Evolutionary conservation across 805 yeast genomes (phyloP), one percentile per base, ranked within the genome.

Genomic region (Clavispora carvajalis): DNA sequence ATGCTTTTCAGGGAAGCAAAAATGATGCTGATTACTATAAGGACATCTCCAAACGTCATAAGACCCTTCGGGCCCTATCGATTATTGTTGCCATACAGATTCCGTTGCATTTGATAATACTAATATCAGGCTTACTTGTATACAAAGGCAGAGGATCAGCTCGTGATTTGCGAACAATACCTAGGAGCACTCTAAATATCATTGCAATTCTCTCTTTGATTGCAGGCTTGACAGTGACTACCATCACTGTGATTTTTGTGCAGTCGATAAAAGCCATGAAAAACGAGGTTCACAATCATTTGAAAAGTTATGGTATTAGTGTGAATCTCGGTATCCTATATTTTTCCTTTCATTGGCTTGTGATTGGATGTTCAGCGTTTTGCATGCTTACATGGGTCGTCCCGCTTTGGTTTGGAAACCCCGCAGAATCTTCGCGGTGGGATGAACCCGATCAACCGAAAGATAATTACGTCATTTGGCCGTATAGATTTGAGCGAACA

Each of bases 371-470:
- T 10, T 10, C 62, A 4, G 46, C 63, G 1, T 52, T 65, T 35
- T 43, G 58, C 13, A 59, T 59, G 61, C 33, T 61, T 13, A 45
- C 63, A 7, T 67, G 73, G 73, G 53, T 49, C 5, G 40, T 65
- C 7, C 73, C 73, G 1, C 29, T 45, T 41, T 47, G 85, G 84
- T 79, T 82, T 60, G 73, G 76, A 7, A 71, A 75, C 37, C 77
- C 79, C 4, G 53, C 56, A 1, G 57, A 44, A 4, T 4, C 13
- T 11, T 26, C 13, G 5, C 34, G 33, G 11, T 15, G 12, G 11
- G 57, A 53, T n/a, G 49, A 50, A n/a, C 53, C 49, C 2, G 31
- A 16, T 9, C 18, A 4, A 10, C 10, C 18, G 19, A 28, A 11
- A 3, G 36, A 22, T 18, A 13, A 9, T 11, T 37, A 24, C 11